Conservation (phyloP, 257 asterid species). For the Asclepias syriaca region DNA sequence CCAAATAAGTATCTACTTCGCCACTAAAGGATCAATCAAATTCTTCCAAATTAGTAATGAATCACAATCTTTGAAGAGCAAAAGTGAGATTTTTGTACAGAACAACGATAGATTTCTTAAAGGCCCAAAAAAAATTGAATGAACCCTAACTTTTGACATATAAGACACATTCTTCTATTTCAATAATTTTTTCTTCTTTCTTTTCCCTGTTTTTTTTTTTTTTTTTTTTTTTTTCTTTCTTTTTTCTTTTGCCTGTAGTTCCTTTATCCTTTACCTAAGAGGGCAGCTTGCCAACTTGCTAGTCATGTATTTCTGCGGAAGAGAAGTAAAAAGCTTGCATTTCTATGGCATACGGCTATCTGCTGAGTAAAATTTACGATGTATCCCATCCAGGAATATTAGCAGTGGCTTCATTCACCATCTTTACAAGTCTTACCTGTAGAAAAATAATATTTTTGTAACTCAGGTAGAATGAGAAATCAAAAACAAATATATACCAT, state of each 20-base stretch:
- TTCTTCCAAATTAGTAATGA: too few relatives aligned
- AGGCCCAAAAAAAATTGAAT: too few relatives aligned
- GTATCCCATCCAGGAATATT: constrained; percentile 81
- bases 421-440: constrained; percentile 85
- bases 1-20: too few relatives aligned
- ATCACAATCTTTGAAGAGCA: too few relatives aligned
- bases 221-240: neutral
- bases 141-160: too few relatives aligned
- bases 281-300: neutral
- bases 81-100: too few relatives aligned
- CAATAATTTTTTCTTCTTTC: too few relatives aligned
- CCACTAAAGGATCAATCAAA: too few relatives aligned
- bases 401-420: constrained; percentile 84
- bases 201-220: too few relatives aligned
- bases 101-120: too few relatives aligned
- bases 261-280: neutral
- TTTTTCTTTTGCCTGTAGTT: neutral
- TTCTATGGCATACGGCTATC: neutral
- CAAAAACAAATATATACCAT: neutral
- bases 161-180: too few relatives aligned
- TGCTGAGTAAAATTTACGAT: neutral
- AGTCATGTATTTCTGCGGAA: neutral
- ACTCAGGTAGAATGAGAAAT: neutral
- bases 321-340: neutral
- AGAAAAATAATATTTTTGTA: neutral